Conservation (phyloP, 2,329 filamentous ascomycete species). For the Cryoendolithus antarcticus region DNA sequence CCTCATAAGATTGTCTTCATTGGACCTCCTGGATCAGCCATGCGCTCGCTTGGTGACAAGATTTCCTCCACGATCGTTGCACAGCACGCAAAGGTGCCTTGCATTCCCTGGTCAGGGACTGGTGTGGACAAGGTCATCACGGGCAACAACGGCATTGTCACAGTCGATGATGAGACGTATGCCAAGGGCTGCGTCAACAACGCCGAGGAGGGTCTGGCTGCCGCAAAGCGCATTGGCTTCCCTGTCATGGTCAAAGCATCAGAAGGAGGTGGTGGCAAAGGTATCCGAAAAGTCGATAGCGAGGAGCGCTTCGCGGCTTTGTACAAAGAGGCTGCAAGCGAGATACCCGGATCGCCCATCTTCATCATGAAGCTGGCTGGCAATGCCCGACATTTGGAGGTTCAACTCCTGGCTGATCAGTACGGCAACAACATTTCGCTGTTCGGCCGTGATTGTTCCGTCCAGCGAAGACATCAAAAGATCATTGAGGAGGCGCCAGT, state of each 20-base stretch:
- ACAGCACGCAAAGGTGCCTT: conserved; percentile 89
- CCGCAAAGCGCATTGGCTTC: conserved; percentile 85
- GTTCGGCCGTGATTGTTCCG: conserved; percentile 96
- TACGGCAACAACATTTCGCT: conserved; percentile 99
- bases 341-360: conserved; percentile 96
- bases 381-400: conserved; percentile 91
- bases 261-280: conserved; percentile 96
- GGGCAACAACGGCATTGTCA: conserved; percentile 77
- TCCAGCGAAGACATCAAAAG: conserved; percentile 97
- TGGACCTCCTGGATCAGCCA: conserved; percentile 90
- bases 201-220: conserved; percentile 62
- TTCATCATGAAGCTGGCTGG: conserved; percentile 99
- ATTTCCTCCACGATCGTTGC: conserved; percentile 99
- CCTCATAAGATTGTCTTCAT: conserved; percentile 99
- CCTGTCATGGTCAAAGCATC: conserved; percentile 99
- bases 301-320: conserved; percentile 76
- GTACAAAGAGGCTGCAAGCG: conserved; percentile 91
- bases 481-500: conserved; percentile 99
- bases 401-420: conserved; percentile 93
- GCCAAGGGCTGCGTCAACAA: conserved; percentile 81
- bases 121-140: conserved; percentile 73
- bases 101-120: conserved; percentile 98
- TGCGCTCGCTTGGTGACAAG: conserved; percentile 98
- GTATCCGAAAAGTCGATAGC: conserved; percentile 84
- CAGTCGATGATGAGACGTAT: conserved; percentile 76